Evolutionary conservation across 768 basidiomycete species (phyloP).

Genomic region (Serendipita sp.): DNA sequence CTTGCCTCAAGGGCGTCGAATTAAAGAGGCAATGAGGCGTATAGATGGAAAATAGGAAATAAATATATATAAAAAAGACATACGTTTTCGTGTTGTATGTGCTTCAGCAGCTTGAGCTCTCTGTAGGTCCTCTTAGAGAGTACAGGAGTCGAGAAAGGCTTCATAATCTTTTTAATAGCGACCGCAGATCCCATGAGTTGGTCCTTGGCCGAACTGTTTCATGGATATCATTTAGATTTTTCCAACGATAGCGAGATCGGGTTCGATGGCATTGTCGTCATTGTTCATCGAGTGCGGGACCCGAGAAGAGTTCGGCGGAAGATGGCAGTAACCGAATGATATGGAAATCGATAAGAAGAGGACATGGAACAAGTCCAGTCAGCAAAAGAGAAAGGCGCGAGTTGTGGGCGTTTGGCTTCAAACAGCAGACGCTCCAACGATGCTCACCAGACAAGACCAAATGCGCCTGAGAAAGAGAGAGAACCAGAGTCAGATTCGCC

Average conservation of each 20-base stretch:
- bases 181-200: conserved; percentile 87
- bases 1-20: too few relatives aligned
- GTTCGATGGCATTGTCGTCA: neutral
- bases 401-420: neutral
- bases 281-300: neutral
- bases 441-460: conserved; percentile 89
- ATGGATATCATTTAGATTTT: neutral
- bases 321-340: too few relatives aligned
- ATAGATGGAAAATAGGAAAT: neutral
- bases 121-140: conserved; percentile 93
- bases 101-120: conserved; percentile 94
- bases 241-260: too few relatives aligned
- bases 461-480: conserved; percentile 46
- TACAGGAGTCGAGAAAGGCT: conserved; percentile 98
- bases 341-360: too few relatives aligned
- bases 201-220: conserved; percentile 71
- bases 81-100: conserved; percentile 96
- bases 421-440: neutral
- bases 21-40: neutral
- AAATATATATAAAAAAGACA: conserved; percentile 16
- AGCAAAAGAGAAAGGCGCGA: too few relatives aligned
- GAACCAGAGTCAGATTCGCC: neutral
- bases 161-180: conserved; percentile 99
- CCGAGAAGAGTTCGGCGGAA: too few relatives aligned
- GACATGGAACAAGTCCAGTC: too few relatives aligned